Conservation (phyloP, 257 asterid species). For the Solanum bukasovii region DNA sequence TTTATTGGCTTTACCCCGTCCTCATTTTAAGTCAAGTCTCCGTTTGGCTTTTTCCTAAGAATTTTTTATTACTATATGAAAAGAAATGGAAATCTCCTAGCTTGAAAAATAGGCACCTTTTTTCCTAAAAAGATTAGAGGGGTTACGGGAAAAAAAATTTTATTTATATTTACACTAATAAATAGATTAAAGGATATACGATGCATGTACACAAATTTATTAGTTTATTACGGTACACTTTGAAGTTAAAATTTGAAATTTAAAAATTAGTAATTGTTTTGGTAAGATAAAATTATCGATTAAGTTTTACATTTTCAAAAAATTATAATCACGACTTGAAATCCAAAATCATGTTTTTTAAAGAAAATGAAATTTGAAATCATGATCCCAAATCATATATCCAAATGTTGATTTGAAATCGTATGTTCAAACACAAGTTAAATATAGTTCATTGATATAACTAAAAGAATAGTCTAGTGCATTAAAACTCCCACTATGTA, state of each 20-base stretch:
- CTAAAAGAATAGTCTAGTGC: not conserved
- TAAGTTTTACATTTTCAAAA: not conserved
- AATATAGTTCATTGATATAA: not conserved
- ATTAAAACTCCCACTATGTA: not conserved
- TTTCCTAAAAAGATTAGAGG: not conserved
- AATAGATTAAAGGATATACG: not conserved
- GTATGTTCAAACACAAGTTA: not conserved
- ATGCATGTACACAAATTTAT: not conserved
- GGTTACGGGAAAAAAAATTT: not conserved
- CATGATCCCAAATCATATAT: not conserved
- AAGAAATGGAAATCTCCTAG: not conserved
- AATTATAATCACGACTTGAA: too few species aligned
- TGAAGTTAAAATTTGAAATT: not conserved
- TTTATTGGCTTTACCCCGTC: not conserved
- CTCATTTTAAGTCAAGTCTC: not conserved
- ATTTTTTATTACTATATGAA: not conserved
- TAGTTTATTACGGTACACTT: too few species aligned
- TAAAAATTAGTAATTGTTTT: not conserved
- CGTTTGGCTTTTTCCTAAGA: not conserved
- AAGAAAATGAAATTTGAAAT: not conserved
- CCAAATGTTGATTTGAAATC: not conserved
- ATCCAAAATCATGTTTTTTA: too few species aligned
- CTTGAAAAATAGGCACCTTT: not conserved
- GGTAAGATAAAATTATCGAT: not conserved
- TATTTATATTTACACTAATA: not conserved